Base-by-base conservation (phyloP, 257 asterid genomes). In the Nicotiana undulata region DNA sequence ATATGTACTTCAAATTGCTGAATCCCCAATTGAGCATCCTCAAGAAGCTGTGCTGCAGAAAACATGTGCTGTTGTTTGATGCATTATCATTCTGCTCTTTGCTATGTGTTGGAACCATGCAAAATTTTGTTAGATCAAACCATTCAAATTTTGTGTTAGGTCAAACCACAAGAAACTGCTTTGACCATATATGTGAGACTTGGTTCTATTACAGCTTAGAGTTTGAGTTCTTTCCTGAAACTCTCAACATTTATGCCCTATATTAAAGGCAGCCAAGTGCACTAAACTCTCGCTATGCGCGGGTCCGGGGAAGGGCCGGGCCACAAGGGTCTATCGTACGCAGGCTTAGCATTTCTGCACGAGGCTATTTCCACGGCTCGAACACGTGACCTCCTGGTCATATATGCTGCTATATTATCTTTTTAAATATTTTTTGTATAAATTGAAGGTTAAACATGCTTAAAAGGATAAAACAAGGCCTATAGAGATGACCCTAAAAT, bases 101-200 rank as follows among this genome's bases (percentile, higher is more conserved):
- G 77, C 77, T 40, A 68, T 68, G 58, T 40, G 58, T 40, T 70
- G 58, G 77, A 44, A 70, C 58, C 58, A 22, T 40, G 77, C 76
- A 3, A 20, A 44, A 18, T 67, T 37, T 70, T 70, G 32, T 24
- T 40, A 20, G 58, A 20, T 37, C 3, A 40, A 20, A 70, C 58
- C 34, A 22, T 40, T 58, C 76, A 3, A 40, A 44, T 34, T 37
- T 37, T 70, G 6, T 70, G 34, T 24, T 40, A 22, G 59, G 12
- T 70, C 59, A 70, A 22, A 44, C 55, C 6, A 44, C 58, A 40
- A 40, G 59, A 44, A 72, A 72, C 37, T 72, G 37, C 77, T 72
- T 13, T 72, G 59, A 72, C 46, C 60, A 46, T 72, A 13, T 20
- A 44, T 40, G 37, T 70, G 59, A 46, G 59, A 70, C 37, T 70